Evolutionary conservation across 768 basidiomycete species (phyloP).

Genomic region (Boletellus emodensis): DNA sequence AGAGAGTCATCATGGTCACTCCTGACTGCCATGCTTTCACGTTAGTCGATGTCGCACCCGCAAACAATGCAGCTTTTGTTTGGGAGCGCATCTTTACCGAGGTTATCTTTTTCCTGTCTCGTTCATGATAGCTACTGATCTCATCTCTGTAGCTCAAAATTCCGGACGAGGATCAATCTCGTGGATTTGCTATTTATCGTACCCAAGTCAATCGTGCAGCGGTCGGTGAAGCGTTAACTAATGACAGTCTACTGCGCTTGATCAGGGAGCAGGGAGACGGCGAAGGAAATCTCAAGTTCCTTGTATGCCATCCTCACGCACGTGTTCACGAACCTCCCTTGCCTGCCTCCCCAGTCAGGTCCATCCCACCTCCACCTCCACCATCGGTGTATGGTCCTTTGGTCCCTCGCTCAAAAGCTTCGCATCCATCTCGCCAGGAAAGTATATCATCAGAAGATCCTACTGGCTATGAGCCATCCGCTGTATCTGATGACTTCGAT

Average conservation of each 20-base stretch:
- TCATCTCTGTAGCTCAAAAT: slow-evolving; percentile 58
- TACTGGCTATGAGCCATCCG: slow-evolving; percentile 67
- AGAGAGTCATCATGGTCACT: slow-evolving; percentile 59
- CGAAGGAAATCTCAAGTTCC: slow-evolving; percentile 78
- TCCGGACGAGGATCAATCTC: slow-evolving; percentile 72
- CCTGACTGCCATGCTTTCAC: slow-evolving; percentile 73
- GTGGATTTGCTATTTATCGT: slow-evolving; percentile 73
- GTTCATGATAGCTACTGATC: slow-evolving; percentile 2
- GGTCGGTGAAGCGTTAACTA: slow-evolving; percentile 66
- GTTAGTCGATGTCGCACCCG: slow-evolving; percentile 66
- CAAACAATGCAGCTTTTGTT: slow-evolving; percentile 62
- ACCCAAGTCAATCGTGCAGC: slow-evolving; percentile 82
- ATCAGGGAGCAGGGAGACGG: slow-evolving; percentile 72
- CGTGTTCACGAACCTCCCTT: slow-evolving; percentile 52
- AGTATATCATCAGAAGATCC: slow-evolving; percentile 66
- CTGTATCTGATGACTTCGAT: slow-evolving; percentile 54
- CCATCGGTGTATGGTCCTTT: slow-evolving; percentile 49
- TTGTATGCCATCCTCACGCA: slow-evolving; percentile 66
- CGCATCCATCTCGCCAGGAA: slow-evolving; percentile 58
- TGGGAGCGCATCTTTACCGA: slow-evolving; percentile 79
- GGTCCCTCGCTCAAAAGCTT: slow-evolving; percentile 42
- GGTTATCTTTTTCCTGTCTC: slow-evolving; percentile 38
- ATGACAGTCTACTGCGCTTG: slow-evolving; percentile 67
- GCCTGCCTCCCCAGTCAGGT: slow-evolving; percentile 39
- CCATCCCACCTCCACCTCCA: slow-evolving; percentile 47